Evolutionary conservation across 2,329 filamentous ascomycete species (phyloP).

Genomic region (Sphaerulina populicola): DNA sequence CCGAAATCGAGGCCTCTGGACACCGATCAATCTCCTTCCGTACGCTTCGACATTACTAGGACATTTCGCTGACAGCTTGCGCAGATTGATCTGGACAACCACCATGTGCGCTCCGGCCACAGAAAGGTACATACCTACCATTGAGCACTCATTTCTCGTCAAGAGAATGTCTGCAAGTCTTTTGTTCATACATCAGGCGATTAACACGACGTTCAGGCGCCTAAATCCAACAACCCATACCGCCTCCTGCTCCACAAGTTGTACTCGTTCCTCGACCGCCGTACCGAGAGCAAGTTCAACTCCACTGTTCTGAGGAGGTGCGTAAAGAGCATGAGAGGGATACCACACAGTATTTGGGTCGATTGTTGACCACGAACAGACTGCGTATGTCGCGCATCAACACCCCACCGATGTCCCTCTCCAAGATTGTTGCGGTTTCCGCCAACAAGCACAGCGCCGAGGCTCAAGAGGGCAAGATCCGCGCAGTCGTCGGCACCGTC

Average conservation of each 20-base stretch:
- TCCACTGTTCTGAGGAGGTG: conserved; percentile 76
- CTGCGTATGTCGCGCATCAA: conserved; percentile 99
- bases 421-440: conserved; percentile 64
- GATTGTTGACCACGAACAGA: conserved; percentile 40
- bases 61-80: conserved; percentile 1
- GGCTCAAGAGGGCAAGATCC: conserved; percentile 65
- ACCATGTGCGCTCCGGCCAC: conserved; percentile 27
- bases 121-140: conserved; percentile 21
- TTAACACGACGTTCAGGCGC: conserved; percentile 49
- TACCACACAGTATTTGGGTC: background rate
- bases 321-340: conserved; percentile 14
- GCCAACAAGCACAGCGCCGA: conserved; percentile 46
- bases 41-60: background rate
- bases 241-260: conserved; percentile 46
- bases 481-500: conserved; percentile 89
- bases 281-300: conserved; percentile 97
- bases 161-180: conserved; percentile 21
- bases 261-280: conserved; percentile 40
- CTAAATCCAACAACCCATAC: conserved; percentile 58
- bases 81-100: conserved; percentile 22
- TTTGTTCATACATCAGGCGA: conserved; percentile 12
- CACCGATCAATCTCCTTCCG: background rate
- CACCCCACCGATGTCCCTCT: conserved; percentile 73
- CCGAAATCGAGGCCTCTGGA: background rate
- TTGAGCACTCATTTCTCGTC: conserved; percentile 15